Percentiles rank a stretch among this genome's conserved stretches.
Evolutionary conservation across 2,329 filamentous ascomycete species (phyloP).

Genomic region (Chalara sp.): DNA sequence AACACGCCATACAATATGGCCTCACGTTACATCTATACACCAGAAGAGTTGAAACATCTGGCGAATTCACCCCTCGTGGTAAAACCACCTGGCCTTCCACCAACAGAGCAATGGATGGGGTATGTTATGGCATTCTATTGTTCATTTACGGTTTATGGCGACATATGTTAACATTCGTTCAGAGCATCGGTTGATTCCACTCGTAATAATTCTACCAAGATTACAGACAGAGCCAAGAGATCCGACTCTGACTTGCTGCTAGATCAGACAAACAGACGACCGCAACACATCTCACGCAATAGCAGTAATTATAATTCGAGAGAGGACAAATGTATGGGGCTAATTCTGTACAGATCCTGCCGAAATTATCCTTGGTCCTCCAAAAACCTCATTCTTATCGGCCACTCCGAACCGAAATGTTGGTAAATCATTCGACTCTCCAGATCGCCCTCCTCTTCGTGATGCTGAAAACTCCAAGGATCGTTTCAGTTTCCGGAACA

Average conservation of each 20-base stretch:
- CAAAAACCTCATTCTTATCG: slow-evolving; percentile 76
- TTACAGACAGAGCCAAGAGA: slow-evolving; percentile 42
- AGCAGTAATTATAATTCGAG: slow-evolving; percentile 43
- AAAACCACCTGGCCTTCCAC: slow-evolving; percentile 73
- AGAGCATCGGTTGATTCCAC: slow-evolving; percentile 18
- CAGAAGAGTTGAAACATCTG: slow-evolving; percentile 69
- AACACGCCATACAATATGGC: too few species aligned
- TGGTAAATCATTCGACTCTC: slow-evolving; percentile 32
- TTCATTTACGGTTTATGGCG: background rate
- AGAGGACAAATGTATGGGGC: slow-evolving; percentile 6
- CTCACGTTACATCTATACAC: slow-evolving; percentile 47
- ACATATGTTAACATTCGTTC: slow-evolving; percentile 14
- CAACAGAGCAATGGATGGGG: slow-evolving; percentile 96
- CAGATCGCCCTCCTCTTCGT: slow-evolving; percentile 37
- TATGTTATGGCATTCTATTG: slow-evolving; percentile 33
- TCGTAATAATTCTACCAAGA: slow-evolving; percentile 22
- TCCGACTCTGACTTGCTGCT: slow-evolving; percentile 22
- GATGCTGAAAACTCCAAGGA: slow-evolving; percentile 48
- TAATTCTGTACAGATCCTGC: slow-evolving; percentile 50
- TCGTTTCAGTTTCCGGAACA: slow-evolving; percentile 53
- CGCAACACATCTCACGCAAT: slow-evolving; percentile 49
- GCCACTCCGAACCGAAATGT: slow-evolving; percentile 49
- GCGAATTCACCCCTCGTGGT: slow-evolving; percentile 75
- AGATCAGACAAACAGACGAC: slow-evolving; percentile 38
- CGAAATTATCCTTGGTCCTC: slow-evolving; percentile 79